Base-by-base conservation (phyloP, 495 filamentous ascomycete species). In the Penicillium coffeae region DNA sequence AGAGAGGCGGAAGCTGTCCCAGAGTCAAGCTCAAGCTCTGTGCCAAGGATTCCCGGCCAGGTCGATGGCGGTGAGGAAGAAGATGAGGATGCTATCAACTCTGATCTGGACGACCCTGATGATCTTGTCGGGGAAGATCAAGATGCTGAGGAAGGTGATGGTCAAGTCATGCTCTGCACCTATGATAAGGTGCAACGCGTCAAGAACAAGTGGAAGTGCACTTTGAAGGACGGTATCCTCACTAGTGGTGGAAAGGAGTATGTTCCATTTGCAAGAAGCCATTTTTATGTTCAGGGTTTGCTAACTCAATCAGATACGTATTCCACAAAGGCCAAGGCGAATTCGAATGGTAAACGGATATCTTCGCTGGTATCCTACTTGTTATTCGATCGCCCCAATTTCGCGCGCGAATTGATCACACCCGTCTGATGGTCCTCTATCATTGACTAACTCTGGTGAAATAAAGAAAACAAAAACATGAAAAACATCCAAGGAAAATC, bases 171-270 rank as follows among this genome's bases (percentile, higher is more conserved):
- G 88, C 82, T 97, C 33, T 98, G 93, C 74, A 95, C 93, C 59
- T 98, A 98, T 62, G 93, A 99, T 74, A 99, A 99, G 75, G 93
- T 99, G 15, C 91, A 96, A 69, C 78, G 93, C 42, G 94, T 96
- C 49, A 99, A 99, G 84, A 99, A 96, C 68, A 99, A 97, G 85
- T 99, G 93, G 93, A 99, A 99, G 84, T 99, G 93, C 72, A 88
- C 87, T 4, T 78, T 99, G 45, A 97, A 97, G 74, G 93, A 99
- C 59, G 93, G 93, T 14, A 88, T 99, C 13, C 76, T 99, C 52
- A 95, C 86, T 40, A 87, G 90, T 32, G 88, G 89, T 54, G 85
- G 86, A 52, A 91, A 85, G 66, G 93, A 99, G 80, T 88, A 66
- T 70, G 83, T 78, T 47, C 13, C 12, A 18, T 32, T 15, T 9